These are phyloP conservation scores for Penicillium sp. DNA, from an alignment of 2,329 filamentous ascomycete genomes.

Conservation along the genomic window DNA sequence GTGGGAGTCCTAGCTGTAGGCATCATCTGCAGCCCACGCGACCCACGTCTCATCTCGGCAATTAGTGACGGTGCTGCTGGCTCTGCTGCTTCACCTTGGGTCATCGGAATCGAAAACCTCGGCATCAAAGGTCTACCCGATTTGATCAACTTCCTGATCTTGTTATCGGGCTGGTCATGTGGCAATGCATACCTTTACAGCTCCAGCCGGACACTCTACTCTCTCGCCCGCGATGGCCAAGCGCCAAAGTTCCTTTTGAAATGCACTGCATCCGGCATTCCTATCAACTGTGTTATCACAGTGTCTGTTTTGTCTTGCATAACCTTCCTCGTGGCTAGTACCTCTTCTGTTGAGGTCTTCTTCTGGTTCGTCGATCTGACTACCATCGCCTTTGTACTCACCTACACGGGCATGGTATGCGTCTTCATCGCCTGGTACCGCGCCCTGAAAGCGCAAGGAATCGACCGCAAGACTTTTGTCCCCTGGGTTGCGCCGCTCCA, in stretches of 20 bases:
- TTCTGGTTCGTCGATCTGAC: constrained; percentile 67
- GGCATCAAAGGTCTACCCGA: constrained; percentile 65
- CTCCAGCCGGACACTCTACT: constrained; percentile 52
- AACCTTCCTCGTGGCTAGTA: constrained; percentile 67
- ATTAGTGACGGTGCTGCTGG: constrained; percentile 57
- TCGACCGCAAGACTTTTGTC: constrained; percentile 60
- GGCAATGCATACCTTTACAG: constrained; percentile 64
- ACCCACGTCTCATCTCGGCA: constrained; percentile 58
- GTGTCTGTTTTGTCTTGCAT: constrained; percentile 66
- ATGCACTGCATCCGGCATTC: constrained; percentile 63
- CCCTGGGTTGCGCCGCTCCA: constrained; percentile 67
- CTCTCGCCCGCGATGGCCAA: constrained; percentile 48
- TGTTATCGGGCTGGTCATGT: constrained; percentile 68
- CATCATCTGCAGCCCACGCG: constrained; percentile 65
- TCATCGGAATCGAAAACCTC: constrained; percentile 68
- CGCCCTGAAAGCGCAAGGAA: constrained; percentile 65
- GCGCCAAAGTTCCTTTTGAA: constrained; percentile 56
- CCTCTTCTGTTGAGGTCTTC: constrained; percentile 62
- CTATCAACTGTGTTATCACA: constrained; percentile 65
- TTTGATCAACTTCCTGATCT: constrained; percentile 71
- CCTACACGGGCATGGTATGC: constrained; percentile 63
- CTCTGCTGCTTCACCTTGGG: constrained; percentile 68
- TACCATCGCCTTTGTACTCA: constrained; percentile 30
- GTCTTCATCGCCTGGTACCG: constrained; percentile 70
- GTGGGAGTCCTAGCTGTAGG: constrained; percentile 68